Conservation (phyloP, 345 rosid genomes). For the Populus euphratica region DNA sequence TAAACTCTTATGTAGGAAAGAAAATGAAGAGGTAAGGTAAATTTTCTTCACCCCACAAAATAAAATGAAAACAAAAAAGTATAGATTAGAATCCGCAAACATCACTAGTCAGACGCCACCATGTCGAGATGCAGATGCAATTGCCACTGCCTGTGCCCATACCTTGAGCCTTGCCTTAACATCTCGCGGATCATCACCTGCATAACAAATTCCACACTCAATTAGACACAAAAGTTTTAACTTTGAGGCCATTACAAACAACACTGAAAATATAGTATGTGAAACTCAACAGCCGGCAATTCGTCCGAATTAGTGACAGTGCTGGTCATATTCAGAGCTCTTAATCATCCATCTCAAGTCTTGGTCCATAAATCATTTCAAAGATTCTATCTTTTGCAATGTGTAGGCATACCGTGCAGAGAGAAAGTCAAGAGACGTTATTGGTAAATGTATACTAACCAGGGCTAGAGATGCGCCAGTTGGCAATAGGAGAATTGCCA, state of each 20-base stretch:
- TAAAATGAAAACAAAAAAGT: slow-evolving; percentile 5
- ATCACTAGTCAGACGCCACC: slow-evolving; percentile 17
- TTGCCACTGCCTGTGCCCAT: slow-evolving; percentile 96
- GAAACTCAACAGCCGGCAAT: not conserved
- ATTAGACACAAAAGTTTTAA: not conserved
- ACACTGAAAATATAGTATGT: not conserved
- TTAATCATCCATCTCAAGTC: not conserved
- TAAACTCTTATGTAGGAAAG: not conserved
- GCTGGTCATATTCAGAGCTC: not conserved
- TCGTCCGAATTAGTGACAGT: not conserved
- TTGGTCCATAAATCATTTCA: not conserved
- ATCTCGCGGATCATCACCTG: slow-evolving; percentile 90
- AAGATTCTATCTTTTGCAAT: not conserved
- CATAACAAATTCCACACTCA: not conserved
- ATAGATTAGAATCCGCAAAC: slow-evolving; percentile 14
- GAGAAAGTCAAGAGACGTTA: not conserved
- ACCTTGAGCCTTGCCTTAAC: slow-evolving; percentile 91
- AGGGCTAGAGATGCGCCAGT: slow-evolving; percentile 88
- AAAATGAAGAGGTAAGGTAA: not conserved
- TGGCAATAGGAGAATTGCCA: slow-evolving; percentile 79
- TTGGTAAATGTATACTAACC: slow-evolving; percentile 36
- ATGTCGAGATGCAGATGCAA: slow-evolving; percentile 55
- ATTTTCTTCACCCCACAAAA: slow-evolving; percentile 10
- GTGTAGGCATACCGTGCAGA: not conserved
- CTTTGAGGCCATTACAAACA: not conserved